Base-by-base conservation (phyloP, 495 filamentous ascomycete genomes). In the Annulohypoxylon nitens region DNA sequence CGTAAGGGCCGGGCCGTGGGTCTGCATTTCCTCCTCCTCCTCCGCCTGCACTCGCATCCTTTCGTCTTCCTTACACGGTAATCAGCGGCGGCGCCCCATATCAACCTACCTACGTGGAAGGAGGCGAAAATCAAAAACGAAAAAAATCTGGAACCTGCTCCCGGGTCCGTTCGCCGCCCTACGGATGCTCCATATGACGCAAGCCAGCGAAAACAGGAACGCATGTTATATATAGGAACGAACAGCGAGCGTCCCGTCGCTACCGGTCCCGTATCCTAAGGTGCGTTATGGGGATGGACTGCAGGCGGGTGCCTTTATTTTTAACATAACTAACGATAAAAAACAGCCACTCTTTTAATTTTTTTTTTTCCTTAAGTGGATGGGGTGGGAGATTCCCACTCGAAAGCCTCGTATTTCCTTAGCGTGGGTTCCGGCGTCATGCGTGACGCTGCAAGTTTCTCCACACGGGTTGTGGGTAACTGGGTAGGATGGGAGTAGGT, bases 401-500 rank as follows among this genome's bases (percentile, higher is more conserved):
- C 51, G 16, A 62, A 62, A 51, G 53, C 64, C 34, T 73, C 64
- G 70, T 73, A 61, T 61, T 60, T 6, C 30, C 51, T 5, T 61
- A 55, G 60, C 16, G 39, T 67, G 54, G 43, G 33, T 47, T n/a
- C 12, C 12, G 50, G 58, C 4, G 53, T 30, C 26, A 30, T 25
- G 48, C 48, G 57, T 47, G 58, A 43, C 33, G 59, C 53, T 23
- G 45, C 60, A 36, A 10, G 30, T 30, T 41, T 59, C 70, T 61
- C 70, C 70, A 73, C 70, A 68, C n/a, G 66, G 36, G 23, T 60
- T 47, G 64, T 63, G 51, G 62, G 30, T 62, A 41, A 48, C 18
- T 14, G 5, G 20, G 48, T 68, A 7, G 34, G 36, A 65, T 61
- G 45, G 18, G 3, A 20, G 48, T 68, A 7, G 34, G 45, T 61